A percentile compares a stretch with the other conserved stretches of the same genome.
Conservation (phyloP, 495 filamentous ascomycete genomes). For the Xylaria venustula region DNA sequence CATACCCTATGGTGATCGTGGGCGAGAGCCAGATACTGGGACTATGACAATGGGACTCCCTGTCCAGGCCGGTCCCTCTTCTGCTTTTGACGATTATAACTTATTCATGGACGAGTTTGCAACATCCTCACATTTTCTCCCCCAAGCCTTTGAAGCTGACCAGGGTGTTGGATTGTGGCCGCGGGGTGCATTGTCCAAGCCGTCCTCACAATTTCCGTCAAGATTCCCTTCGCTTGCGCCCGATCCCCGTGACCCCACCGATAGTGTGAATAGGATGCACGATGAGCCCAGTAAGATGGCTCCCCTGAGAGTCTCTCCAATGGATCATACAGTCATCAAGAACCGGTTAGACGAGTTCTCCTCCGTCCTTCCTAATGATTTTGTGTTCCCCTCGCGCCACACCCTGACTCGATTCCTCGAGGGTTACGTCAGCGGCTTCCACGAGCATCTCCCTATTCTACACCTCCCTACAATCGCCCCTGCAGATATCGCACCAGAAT, state of each 20-base stretch:
- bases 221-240: slow-evolving; percentile 67
- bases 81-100: slow-evolving; percentile 48
- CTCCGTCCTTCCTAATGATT: slow-evolving; percentile 62
- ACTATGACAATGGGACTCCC: slow-evolving; percentile 38
- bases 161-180: slow-evolving; percentile 46
- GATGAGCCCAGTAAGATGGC: slow-evolving; percentile 42
- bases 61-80: slow-evolving; percentile 35
- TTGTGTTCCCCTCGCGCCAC: slow-evolving; percentile 63
- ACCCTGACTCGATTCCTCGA: slow-evolving; percentile 64
- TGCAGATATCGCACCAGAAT: slow-evolving; percentile 53
- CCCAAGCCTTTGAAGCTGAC: slow-evolving; percentile 48
- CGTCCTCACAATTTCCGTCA: slow-evolving; percentile 66
- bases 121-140: slow-evolving; percentile 46
- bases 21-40: slow-evolving; percentile 39
- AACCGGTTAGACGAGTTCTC: slow-evolving; percentile 65
- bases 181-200: slow-evolving; percentile 42
- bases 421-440: slow-evolving; percentile 65
- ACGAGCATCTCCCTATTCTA: slow-evolving; percentile 67
- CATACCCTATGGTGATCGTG: slow-evolving; percentile 42
- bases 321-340: slow-evolving; percentile 62
- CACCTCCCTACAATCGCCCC: slow-evolving; percentile 63
- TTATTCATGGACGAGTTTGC: slow-evolving; percentile 53
- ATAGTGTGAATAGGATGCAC: slow-evolving; percentile 39
- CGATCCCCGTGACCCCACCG: slow-evolving; percentile 58
- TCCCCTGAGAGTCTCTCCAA: slow-evolving; percentile 64